Base-by-base conservation (phyloP, 805 yeast species). In the Candida khao-thaluensis region DNA sequence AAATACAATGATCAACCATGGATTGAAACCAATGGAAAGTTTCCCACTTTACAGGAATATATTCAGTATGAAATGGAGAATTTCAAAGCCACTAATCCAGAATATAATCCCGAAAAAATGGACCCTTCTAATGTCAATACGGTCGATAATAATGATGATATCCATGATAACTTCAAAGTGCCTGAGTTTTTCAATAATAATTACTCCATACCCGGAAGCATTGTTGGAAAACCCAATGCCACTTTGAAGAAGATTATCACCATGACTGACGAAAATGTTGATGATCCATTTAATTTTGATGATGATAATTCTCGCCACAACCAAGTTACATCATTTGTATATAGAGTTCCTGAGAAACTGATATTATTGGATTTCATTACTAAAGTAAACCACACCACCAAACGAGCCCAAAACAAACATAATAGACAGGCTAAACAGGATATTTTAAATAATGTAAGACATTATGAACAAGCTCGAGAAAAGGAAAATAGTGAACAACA, bases 311-410 rank as follows among this genome's bases (percentile, higher is more conserved):
- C 21, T 8, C 38, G 41, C n/a, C 44, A 42, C 11, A 38, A 45
- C 17, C 47, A 49, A 16, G 40, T 44, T 11, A 60, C 64, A 23
- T 71, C 77, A 24, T 70, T 76, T 24, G 69, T 85, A 1, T 82
- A 80, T 58, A 64, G 82, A 40, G 57, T 87, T 4, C 85, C 87
- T 1, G 93, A 84, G 46, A 71, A 72, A 30, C 81, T 83, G 51
- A 71, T 87, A 5, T 59, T 83, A 29, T 60, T 85, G 22, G 91
- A 86, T 56, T 88, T 88, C 52, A 56, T 82, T 23, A 74, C 74
- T 15, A 77, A 73, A 20, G 75, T 77, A 3, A 72, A 72, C 11
- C 53, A 56, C 54, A 66, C 26, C 12, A 35, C 33, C 15, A 23
- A 28, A 18, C 7, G 11, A 22, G 10, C 24, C 4, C 34, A 29